A percentile compares a stretch with the other conserved stretches of the same genome.
Conservation (phyloP, 2,329 filamentous ascomycete species). For the Albophoma yamanashiensis region DNA sequence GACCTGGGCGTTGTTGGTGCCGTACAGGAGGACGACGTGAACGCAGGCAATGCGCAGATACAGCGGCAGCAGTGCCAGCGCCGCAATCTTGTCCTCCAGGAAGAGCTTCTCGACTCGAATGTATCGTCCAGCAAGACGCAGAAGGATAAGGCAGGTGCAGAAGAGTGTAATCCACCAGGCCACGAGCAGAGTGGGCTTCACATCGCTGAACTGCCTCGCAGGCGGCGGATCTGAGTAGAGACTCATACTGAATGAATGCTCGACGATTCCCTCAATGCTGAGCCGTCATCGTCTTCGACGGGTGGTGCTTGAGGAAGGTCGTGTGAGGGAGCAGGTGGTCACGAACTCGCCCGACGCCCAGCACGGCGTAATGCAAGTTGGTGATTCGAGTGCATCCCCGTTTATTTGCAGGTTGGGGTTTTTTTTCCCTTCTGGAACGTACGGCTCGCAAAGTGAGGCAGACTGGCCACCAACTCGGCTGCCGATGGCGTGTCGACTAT, state of each 20-base stretch:
- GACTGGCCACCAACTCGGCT: not conserved
- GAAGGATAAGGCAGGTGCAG: conserved; percentile 70
- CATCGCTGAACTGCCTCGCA: conserved; percentile 29
- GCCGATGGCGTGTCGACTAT: not conserved
- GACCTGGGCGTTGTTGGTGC: conserved; percentile 77
- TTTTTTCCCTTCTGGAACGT: not conserved
- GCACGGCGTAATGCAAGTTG: not conserved
- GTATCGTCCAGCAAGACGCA: conserved; percentile 72
- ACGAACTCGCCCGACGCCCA: not conserved
- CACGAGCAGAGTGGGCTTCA: conserved; percentile 88
- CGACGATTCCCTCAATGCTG: not conserved
- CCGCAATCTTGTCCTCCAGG: conserved; percentile 78
- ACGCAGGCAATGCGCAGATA: conserved; percentile 79
- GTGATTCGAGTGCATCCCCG: not conserved
- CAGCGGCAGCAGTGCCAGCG: conserved; percentile 69
- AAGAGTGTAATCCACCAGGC: conserved; percentile 93
- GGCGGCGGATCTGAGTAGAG: not conserved
- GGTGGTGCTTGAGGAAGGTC: not conserved
- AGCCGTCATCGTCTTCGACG: not conserved
- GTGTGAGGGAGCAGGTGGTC: not conserved
- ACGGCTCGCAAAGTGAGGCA: not conserved
- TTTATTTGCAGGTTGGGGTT: not conserved
- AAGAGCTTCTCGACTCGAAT: conserved; percentile 80
- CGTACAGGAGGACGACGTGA: conserved; percentile 73
- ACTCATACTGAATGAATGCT: not conserved